Conservation (phyloP, 2,329 filamentous ascomycete species). For the Ophiostoma australiae region DNA sequence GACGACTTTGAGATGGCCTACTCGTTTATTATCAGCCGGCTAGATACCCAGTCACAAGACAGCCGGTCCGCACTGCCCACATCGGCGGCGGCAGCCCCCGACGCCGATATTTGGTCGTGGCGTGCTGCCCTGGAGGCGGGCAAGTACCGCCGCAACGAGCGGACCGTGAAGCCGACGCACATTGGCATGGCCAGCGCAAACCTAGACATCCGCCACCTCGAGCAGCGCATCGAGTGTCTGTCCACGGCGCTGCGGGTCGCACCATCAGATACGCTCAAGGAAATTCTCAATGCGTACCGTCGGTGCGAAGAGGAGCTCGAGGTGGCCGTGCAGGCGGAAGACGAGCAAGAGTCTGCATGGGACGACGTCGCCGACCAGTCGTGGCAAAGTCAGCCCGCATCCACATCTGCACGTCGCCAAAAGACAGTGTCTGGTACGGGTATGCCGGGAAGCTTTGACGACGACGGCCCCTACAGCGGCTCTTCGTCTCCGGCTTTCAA, state of each 20-base stretch:
- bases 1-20: slow-evolving; percentile 84
- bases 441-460: slow-evolving; percentile 52
- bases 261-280: slow-evolving; percentile 63
- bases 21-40: slow-evolving; percentile 70
- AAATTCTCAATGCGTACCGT: slow-evolving; percentile 70
- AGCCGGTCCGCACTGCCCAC: neutral
- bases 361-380: slow-evolving; percentile 60
- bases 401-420: neutral
- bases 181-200: slow-evolving; percentile 56
- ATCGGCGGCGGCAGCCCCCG: neutral
- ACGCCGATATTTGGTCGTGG: slow-evolving; percentile 66
- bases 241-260: slow-evolving; percentile 70
- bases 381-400: slow-evolving; percentile 30
- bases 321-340: slow-evolving; percentile 60
- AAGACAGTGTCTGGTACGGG: neutral
- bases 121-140: slow-evolving; percentile 73
- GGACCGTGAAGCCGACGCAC: slow-evolving; percentile 53
- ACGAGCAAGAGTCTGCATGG: slow-evolving; percentile 64
- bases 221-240: slow-evolving; percentile 76
- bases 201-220: slow-evolving; percentile 63
- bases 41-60: slow-evolving; percentile 41
- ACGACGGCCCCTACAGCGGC: neutral
- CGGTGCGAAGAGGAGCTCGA: slow-evolving; percentile 74
- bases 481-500: slow-evolving; percentile 12
- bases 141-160: slow-evolving; percentile 58